A percentile compares a stretch with the other conserved stretches of the same genome.
Evolutionary conservation across 768 basidiomycete species (phyloP).

Genomic region (Russula earlei): DNA sequence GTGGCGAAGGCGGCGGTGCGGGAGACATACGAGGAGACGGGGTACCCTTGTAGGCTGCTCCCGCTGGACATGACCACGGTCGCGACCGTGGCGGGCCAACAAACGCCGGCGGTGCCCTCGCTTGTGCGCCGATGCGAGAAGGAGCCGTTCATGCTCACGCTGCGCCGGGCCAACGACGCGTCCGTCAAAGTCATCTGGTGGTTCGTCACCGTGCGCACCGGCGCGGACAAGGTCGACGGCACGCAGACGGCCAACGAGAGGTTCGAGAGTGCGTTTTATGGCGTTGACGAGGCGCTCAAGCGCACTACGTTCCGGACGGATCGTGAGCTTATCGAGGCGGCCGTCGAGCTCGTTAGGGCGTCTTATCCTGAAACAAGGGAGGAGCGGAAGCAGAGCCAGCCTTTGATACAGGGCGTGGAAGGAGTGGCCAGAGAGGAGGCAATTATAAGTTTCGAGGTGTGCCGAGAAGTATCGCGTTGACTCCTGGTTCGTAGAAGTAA

Average conservation of each 20-base stretch:
- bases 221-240: slow-evolving; percentile 22
- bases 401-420: no score
- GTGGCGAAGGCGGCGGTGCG: slow-evolving; percentile 43
- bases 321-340: slow-evolving; percentile 4
- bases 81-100: slow-evolving; percentile 40
- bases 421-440: no score
- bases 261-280: slow-evolving; percentile 9
- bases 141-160: slow-evolving; percentile 32
- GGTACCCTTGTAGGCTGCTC: slow-evolving; percentile 43
- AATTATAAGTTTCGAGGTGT: no score
- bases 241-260: slow-evolving; percentile 24
- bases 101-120: slow-evolving; percentile 27
- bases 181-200: slow-evolving; percentile 44
- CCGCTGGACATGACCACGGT: slow-evolving; percentile 43
- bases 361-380: slow-evolving; percentile 7
- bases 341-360: slow-evolving; percentile 5
- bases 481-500: no score
- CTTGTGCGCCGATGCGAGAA: slow-evolving; percentile 24
- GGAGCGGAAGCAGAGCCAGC: background rate
- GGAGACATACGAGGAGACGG: slow-evolving; percentile 61
- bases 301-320: slow-evolving; percentile 9
- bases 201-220: slow-evolving; percentile 34
- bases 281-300: background rate
- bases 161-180: slow-evolving; percentile 22
- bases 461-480: no score